phyloP scores from a whole-genome alignment of 169 alveolate genomes.

The Toxoplasma gondii region DNA sequence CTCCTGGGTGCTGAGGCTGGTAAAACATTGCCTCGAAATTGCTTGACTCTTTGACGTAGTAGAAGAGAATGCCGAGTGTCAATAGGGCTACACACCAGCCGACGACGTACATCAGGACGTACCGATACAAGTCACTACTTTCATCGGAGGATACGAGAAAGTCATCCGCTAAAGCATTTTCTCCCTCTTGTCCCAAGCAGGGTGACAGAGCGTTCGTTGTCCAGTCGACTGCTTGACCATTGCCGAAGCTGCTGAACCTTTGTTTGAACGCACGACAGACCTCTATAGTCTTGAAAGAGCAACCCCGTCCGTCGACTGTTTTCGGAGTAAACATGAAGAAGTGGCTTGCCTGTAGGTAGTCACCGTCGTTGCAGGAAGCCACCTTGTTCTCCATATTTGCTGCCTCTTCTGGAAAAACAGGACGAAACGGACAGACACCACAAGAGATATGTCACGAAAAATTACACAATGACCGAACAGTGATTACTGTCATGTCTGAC shows the following conservation, averaged over 20 bases:
- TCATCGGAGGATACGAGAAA: constrained; percentile 41
- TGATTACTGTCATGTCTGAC: too few relatives aligned
- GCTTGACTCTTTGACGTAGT: constrained; percentile 41
- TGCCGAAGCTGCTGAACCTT: constrained; percentile 6
- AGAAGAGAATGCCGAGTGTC: constrained; percentile 10
- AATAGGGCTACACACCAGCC: constrained; percentile 48
- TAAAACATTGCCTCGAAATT: constrained; percentile 60
- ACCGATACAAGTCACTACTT: constrained; percentile 55
- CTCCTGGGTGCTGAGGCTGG: constrained; percentile 51
- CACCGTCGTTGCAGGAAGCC: constrained; percentile 60
- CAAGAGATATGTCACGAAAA: not conserved
- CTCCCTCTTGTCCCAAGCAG: constrained; percentile 25
- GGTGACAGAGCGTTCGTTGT: not conserved
- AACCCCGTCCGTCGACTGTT: not conserved
- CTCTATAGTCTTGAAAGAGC: constrained; percentile 37
- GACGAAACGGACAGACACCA: not conserved
- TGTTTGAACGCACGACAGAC: constrained; percentile 46
- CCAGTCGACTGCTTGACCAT: constrained; percentile 45
- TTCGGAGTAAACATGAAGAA: constrained; percentile 50
- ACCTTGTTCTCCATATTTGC: not conserved
- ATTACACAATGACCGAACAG: too few relatives aligned
- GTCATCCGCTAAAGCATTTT: not conserved
- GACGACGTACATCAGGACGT: constrained; percentile 46
- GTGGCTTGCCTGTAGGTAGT: constrained; percentile 8
- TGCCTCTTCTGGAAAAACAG: not conserved